Evolutionary conservation across 306 rosid genomes (phyloP).

Genomic region (Echinosophora koreensis): DNA sequence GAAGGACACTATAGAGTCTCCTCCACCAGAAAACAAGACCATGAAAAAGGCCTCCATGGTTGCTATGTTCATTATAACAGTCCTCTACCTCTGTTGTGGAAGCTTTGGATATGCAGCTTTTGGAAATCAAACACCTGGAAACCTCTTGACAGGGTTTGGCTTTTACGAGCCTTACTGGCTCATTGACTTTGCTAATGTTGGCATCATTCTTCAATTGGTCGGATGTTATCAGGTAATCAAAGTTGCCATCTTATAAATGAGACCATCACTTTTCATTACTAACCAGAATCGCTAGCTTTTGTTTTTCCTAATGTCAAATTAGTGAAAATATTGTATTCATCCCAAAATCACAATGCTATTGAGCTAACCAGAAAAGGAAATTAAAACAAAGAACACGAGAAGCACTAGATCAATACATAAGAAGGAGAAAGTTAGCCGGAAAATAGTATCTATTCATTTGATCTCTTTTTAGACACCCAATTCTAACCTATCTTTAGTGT

Average conservation of each 20-base stretch:
- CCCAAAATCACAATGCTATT: background rate
- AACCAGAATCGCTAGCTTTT: too few species aligned
- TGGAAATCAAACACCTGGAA: slow-evolving; percentile 82
- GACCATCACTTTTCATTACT: background rate
- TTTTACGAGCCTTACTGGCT: slow-evolving; percentile 91
- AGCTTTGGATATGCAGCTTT: slow-evolving; percentile 95
- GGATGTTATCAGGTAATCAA: slow-evolving; percentile 90
- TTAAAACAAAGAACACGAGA: too few species aligned
- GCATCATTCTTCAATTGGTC: slow-evolving; percentile 77
- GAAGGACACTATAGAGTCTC: slow-evolving; percentile 83
- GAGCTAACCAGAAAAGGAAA: too few species aligned
- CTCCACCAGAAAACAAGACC: slow-evolving; percentile 82
- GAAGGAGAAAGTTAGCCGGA: too few species aligned
- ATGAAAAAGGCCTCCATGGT: slow-evolving; percentile 80
- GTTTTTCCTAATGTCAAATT: background rate
- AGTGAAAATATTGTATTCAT: slow-evolving; percentile 3
- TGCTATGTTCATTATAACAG: slow-evolving; percentile 68
- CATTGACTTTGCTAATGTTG: slow-evolving; percentile 83
- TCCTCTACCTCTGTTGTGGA: slow-evolving; percentile 86
- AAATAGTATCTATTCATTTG: too few species aligned
- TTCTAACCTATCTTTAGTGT: background rate
- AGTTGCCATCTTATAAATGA: background rate
- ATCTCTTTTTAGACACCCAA: too few species aligned
- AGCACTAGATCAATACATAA: too few species aligned
- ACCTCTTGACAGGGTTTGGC: slow-evolving; percentile 85